phyloP scores from a whole-genome alignment of 108 stramenopile genomes.

The Conticribra weissflogii region DNA sequence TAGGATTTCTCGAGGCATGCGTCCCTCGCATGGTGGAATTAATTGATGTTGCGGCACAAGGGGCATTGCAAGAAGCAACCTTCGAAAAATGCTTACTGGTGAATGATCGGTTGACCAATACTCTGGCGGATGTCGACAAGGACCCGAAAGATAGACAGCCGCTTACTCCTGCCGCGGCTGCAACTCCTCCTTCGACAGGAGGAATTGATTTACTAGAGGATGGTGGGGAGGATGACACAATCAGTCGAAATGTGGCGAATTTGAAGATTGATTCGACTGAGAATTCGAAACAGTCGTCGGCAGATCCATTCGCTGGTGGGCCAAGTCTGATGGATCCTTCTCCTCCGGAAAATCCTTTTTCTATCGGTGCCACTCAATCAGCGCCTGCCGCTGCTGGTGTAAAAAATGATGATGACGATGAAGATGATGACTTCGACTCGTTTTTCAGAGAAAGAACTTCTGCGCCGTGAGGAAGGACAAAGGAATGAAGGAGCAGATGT shows the following conservation, averaged over 20 bases:
- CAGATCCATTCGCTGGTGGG: slow-evolving; percentile 34
- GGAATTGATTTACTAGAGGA: neutral
- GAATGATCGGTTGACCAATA: slow-evolving; percentile 74
- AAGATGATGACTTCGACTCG: slow-evolving; percentile 52
- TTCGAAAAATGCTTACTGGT: slow-evolving; percentile 73
- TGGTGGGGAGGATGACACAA: neutral
- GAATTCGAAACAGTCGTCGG: slow-evolving; percentile 1
- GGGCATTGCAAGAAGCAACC: slow-evolving; percentile 62
- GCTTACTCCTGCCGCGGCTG: slow-evolving; percentile 14
- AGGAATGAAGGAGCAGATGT: slow-evolving; percentile 2
- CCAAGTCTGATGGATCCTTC: slow-evolving; percentile 32
- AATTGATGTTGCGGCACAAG: slow-evolving; percentile 69
- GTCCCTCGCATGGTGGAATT: slow-evolving; percentile 85
- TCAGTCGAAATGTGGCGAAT: slow-evolving; percentile 19
- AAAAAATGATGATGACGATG: slow-evolving; percentile 6
- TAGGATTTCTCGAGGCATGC: slow-evolving; percentile 88
- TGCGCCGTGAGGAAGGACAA: slow-evolving; percentile 18
- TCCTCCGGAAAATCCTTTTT: slow-evolving; percentile 24
- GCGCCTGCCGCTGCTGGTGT: slow-evolving; percentile 1
- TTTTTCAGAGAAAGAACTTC: slow-evolving; percentile 56
- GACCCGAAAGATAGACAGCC: slow-evolving; percentile 30
- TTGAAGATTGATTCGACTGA: neutral
- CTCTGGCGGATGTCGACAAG: slow-evolving; percentile 52
- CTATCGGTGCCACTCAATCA: slow-evolving; percentile 2
- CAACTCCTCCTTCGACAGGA: neutral